phyloP scores from a whole-genome alignment of 352 stramenopile genomes.

The Phytophthora fragariae region DNA sequence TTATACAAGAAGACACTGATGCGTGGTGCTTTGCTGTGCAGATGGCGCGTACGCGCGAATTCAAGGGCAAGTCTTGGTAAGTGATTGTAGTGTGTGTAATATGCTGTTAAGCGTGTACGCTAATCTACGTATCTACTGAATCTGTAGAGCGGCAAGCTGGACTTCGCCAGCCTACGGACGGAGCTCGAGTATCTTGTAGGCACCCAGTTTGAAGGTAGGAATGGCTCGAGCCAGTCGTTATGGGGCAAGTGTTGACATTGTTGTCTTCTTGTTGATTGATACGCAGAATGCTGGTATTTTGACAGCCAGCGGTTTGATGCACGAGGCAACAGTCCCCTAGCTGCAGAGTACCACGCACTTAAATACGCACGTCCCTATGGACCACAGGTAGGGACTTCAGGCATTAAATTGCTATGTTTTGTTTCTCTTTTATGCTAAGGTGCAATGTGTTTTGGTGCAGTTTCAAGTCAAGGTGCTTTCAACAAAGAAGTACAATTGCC shows the following conservation, averaged over 20 bases:
- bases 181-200: slow-evolving; percentile 52
- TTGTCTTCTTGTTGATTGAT: not conserved
- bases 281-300: slow-evolving; percentile 85
- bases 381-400: slow-evolving; percentile 48
- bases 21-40: not conserved
- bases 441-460: slow-evolving; percentile 24
- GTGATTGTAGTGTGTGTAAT: not conserved
- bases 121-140: not conserved
- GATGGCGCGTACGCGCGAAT: slow-evolving; percentile 33
- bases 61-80: slow-evolving; percentile 14
- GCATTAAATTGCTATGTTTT: not conserved
- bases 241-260: not conserved
- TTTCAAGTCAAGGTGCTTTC: slow-evolving; percentile 76
- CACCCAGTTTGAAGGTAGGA: slow-evolving; percentile 50
- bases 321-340: slow-evolving; percentile 24
- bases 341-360: slow-evolving; percentile 51
- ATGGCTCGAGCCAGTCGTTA: not conserved
- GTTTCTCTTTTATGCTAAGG: not conserved
- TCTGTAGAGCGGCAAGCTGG: slow-evolving; percentile 50
- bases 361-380: slow-evolving; percentile 67
- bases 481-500: slow-evolving; percentile 73
- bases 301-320: slow-evolving; percentile 56
- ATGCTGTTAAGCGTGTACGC: not conserved
- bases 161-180: slow-evolving; percentile 58
- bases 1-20: not conserved